Percentiles rank a stretch among this genome's conserved stretches.
These are phyloP conservation scores for Aristolochia contorta DNA, from an alignment of 164 flowering plant species.

Conservation along the genomic window DNA sequence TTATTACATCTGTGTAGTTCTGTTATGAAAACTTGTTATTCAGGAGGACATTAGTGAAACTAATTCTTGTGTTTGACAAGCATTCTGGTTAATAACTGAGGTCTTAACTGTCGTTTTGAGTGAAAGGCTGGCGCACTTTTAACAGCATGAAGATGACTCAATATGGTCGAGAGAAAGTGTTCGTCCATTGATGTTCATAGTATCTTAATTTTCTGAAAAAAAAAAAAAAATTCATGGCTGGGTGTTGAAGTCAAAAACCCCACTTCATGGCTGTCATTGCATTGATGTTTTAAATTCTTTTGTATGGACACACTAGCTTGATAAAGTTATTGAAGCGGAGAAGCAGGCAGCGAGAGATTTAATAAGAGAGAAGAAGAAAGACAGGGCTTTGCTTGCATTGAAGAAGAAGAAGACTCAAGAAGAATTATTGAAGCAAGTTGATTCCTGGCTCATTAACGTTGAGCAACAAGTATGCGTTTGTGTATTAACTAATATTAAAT, in stretches of 20 bases:
- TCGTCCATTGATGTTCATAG: too few species aligned
- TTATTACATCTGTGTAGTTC: neutral
- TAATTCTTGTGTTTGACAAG: too few species aligned
- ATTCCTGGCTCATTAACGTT: conserved; percentile 80
- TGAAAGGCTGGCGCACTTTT: too few species aligned
- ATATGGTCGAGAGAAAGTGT: too few species aligned
- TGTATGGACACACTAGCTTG: conserved; percentile 43
- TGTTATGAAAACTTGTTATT: neutral
- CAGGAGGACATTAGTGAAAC: neutral
- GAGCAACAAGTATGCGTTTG: conserved; percentile 75
- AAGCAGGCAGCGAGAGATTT: conserved; percentile 88
- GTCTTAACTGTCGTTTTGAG: neutral
- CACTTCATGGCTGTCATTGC: too few species aligned
- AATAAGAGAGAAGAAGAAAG: conserved; percentile 87
- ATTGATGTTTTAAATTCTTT: too few species aligned
- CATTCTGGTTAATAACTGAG: neutral
- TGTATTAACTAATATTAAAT: neutral
- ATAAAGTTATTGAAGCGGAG: conserved; percentile 91
- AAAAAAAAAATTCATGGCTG: too few species aligned
- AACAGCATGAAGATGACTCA: too few species aligned
- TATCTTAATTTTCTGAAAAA: too few species aligned
- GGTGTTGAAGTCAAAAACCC: too few species aligned
- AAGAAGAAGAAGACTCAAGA: conserved; percentile 93
- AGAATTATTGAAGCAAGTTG: conserved; percentile 88
- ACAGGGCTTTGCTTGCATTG: conserved; percentile 84